Base-by-base conservation (phyloP, 2,329 filamentous ascomycete genomes). In the Xylariaceae sp. region DNA sequence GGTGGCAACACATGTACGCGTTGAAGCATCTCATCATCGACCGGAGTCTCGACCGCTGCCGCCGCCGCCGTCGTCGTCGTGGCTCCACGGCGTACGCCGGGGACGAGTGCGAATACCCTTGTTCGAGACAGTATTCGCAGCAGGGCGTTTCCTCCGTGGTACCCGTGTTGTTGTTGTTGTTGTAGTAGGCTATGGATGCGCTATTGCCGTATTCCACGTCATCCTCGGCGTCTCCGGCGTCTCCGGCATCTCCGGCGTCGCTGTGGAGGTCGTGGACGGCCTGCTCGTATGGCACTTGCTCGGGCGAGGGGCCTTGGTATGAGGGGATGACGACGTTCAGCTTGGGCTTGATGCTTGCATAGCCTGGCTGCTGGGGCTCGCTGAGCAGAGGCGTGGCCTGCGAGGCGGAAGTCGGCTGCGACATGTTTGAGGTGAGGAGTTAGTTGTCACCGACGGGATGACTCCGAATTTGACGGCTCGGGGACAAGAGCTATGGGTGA, bases 41-140 rank as follows among this genome's bases (percentile, higher is more conserved):
- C 47, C 39, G 8, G 19, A 12, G 41, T 4, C 9, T 27, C n/a
- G 12, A 11, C 35, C 3, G 12, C 8, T 5, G 11, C 50, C 8
- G 19, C 40, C 40, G 43, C 19, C 34, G 47, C 9, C 50, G 47
- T 19, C 19, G 19, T 19, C 19, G 19, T 19, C 19, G 19, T 19
- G 19, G 19, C 19, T 19, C 19, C 1, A 19, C 19, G 19, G 19
- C 19, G 32, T 43, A 35, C 11, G 32, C 41, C 32, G 42, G 40
- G 4, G 47, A 9, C 12, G 40, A 47, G 39, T 66, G 64, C 27
- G 47, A 47, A 6, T 64, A 30, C 3, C 54, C 58, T 35, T 61
- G 49, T 27, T 51, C 53, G 2, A 46, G 29, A 48, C 64, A 66
- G 34, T 63, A 63, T 1, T 64, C 56, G 47, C 63, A 65, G 41